Conservation (phyloP, 257 asterid species). For the Verbena officinalis region DNA sequence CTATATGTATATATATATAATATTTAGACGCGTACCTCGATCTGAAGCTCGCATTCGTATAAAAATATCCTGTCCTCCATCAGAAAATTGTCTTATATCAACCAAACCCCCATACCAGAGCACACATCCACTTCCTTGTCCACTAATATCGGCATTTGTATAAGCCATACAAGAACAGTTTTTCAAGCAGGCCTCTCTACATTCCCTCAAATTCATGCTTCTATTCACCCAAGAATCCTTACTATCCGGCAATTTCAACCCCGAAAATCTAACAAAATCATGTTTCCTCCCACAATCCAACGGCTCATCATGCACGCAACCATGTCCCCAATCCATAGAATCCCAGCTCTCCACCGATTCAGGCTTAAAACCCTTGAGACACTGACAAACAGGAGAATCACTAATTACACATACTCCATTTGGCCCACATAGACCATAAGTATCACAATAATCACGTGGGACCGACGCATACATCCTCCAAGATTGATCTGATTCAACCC, state of each 20-base stretch:
- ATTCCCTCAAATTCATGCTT: slow-evolving; percentile 31
- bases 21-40: not conserved
- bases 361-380: slow-evolving; percentile 32
- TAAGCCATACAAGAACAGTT: slow-evolving; percentile 44
- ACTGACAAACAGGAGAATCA: slow-evolving; percentile 1
- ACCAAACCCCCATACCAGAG: slow-evolving; percentile 36
- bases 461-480: slow-evolving; percentile 5
- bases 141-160: slow-evolving; percentile 35
- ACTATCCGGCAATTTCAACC: slow-evolving; percentile 34
- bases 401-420: not conserved
- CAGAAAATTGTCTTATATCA: not conserved
- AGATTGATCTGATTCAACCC: not conserved
- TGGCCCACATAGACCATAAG: not conserved
- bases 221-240: slow-evolving; percentile 26
- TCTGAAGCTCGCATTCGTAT: slow-evolving; percentile 6
- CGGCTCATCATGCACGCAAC: slow-evolving; percentile 32
- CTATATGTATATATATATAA: not conserved
- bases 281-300: slow-evolving; percentile 26
- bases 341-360: slow-evolving; percentile 28
- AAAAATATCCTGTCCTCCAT: not conserved
- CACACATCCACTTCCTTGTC: slow-evolving; percentile 33
- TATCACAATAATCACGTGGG: slow-evolving; percentile 4
- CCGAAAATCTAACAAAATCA: slow-evolving; percentile 34
- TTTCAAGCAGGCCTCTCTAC: slow-evolving; percentile 33
- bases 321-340: slow-evolving; percentile 33